Evolutionary conservation across 2,329 filamentous ascomycete species (phyloP).

Genomic region (Phoma sp.): DNA sequence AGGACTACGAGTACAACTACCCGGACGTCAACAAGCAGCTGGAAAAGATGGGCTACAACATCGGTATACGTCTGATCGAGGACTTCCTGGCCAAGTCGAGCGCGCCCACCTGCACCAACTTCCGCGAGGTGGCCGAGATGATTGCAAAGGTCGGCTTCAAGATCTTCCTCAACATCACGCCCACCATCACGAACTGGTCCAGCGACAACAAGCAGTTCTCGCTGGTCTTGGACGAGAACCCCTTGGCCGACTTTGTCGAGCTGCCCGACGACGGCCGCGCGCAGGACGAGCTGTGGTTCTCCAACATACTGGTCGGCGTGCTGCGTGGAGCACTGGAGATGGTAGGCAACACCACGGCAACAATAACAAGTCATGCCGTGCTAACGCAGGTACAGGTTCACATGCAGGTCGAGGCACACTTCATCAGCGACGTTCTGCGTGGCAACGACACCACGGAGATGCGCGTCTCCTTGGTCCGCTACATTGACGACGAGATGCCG

Average conservation of each 20-base stretch:
- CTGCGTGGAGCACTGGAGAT: conserved; percentile 91
- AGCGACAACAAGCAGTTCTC: conserved; percentile 97
- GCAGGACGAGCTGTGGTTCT: conserved; percentile 98
- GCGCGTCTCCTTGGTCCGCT: conserved; percentile 87
- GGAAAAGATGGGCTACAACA: conserved; percentile 99
- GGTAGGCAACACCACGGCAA: conserved; percentile 59
- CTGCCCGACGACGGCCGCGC: conserved; percentile 93
- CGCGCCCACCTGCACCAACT: conserved; percentile 86
- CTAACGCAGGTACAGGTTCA: conserved; percentile 64
- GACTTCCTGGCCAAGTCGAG: conserved; percentile 97
- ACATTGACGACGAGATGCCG: conserved; percentile 97
- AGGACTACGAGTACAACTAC: conserved; percentile 95
- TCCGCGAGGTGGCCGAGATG: conserved; percentile 95
- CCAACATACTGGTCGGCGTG: conserved; percentile 94
- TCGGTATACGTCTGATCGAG: conserved; percentile 92
- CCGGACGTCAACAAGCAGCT: conserved; percentile 95
- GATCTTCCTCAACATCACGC: conserved; percentile 97
- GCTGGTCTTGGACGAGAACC: conserved; percentile 95
- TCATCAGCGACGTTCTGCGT: conserved; percentile 89
- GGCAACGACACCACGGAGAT: conserved; percentile 98
- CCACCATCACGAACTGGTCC: conserved; percentile 93
- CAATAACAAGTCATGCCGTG: background rate
- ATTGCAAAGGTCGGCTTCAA: conserved; percentile 98
- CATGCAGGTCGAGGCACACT: conserved; percentile 98
- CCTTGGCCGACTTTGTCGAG: conserved; percentile 95